Evolutionary conservation across 176 grass and related monocot species (phyloP), one percentile per base, ranked within the genome.

Genomic region (Miscanthus lutarioriparius): DNA sequence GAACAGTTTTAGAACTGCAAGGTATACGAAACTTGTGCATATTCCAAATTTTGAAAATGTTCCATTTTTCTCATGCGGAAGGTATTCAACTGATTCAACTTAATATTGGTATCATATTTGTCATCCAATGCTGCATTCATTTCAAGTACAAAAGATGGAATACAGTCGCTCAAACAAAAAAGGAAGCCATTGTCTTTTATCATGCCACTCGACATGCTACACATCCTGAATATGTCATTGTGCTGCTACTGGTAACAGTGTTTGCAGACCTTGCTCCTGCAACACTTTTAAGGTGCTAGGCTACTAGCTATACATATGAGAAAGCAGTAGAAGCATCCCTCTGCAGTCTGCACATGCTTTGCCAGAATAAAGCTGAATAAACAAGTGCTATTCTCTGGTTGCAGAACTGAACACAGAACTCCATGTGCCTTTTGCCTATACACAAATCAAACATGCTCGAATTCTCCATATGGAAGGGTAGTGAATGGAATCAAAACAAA

Each of bases 141-240:
- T 80, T 75, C 20, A 68, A 19, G 27, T 77, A 25, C 28, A 23
- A 23, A 48, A 70, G 69, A 75, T 38, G 16, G 37, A 80, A 62
- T 26, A 67, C 75, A 47, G 20, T 3, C 23, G 69, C 58, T 22
- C 78, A 61, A 82, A 22, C 20, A 87, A 76, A 1, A 51, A 80
- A 20, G 53, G 41, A 27, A 33, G 9, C 40, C 20, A 22, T 64
- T 19, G 39, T 83, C 15, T 75, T 75, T 66, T 73, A 79, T 70
- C 63, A 26, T 53, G 25, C 49, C 72, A 73, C 8, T 59, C 15
- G 41, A 15, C 30, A 5, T 74, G 48, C 15, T 82, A 28, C 28
- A 63, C 22, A 67, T 69, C 44, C 37, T 76, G 36, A 61, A 87
- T 35, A 56, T 63, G 58, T 66, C 14, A 40, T 84, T 66, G 45